Evolutionary conservation across 2,329 filamentous ascomycete species (phyloP), one percentile per base, ranked within the genome.

Genomic region (Neofusicoccum umdonicola): DNA sequence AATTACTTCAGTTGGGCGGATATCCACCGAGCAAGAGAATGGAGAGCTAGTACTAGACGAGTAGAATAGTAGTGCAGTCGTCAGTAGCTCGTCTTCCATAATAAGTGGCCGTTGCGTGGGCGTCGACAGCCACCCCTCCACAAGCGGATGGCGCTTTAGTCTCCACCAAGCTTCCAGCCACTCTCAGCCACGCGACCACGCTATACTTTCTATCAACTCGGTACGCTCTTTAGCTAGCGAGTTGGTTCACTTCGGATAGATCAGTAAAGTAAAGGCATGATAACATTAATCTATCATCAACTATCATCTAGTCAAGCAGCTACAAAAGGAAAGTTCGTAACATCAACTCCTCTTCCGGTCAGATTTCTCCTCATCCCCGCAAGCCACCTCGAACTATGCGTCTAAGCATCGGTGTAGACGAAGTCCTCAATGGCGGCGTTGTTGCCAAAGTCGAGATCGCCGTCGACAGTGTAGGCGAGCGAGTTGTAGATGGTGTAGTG

Each of bases 401-500:
- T 34, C 17, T 63, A 52, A 19, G 47, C 37, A 19, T 52, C 35
- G 8, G 22, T 19, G 37, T 44, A 63, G 11, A 52, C 48, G 7
- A 52, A 52, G 37, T 42, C 47, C 4, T 13, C 8, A 3, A 63
- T 51, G 3, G n/a, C 41, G 2, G 7, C 17, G 27, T 45, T 52
- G 37, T 22, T 19, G n/a, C 61, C 61, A 27, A 63, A 63, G 37
- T 63, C 61, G 3, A 52, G 48, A 17, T 27, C 42, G 4, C 35
- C n/a, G 39, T 34, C 42, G 4, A 52, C 61, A 9, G 47, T 63
- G 41, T 52, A 63, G 13, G 61, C 61, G 7, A 63, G 47, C 39
- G 61, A 63, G 37, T 63, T 63, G 61, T 63, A 63, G 19, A 63
- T 54, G 31, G 61, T 63, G 61, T 63, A 63, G 47, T 37, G 27